Evolutionary conservation across 2,329 filamentous ascomycete species (phyloP).

Genomic region (Aspergillus sp.): DNA sequence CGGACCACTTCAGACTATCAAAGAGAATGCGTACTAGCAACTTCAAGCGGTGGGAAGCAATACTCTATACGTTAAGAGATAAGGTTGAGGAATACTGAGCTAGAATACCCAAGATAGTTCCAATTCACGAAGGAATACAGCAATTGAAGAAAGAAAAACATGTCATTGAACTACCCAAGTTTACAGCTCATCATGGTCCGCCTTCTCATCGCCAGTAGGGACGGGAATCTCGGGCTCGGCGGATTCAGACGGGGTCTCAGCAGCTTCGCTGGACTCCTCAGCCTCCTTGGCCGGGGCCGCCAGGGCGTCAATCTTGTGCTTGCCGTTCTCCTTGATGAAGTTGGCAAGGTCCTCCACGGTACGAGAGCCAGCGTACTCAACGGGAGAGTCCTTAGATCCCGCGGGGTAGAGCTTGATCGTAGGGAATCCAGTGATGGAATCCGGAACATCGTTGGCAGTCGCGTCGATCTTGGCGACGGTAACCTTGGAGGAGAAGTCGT

Average conservation of each 20-base stretch:
- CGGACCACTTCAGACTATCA: no score
- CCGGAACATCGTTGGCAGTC: constrained; percentile 91
- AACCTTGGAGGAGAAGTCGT: constrained; percentile 57
- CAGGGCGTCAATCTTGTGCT: constrained; percentile 72
- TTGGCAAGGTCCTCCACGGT: constrained; percentile 87
- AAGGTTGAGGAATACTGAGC: no score
- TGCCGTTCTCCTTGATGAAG: constrained; percentile 95
- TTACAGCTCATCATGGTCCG: constrained; percentile 42
- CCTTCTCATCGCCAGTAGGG: constrained; percentile 24
- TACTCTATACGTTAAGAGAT: no score
- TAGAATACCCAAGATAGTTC: not conserved
- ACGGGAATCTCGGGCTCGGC: constrained; percentile 19
- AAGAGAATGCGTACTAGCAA: no score
- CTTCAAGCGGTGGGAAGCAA: no score
- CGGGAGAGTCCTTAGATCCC: constrained; percentile 77
- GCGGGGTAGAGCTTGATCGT: constrained; percentile 98
- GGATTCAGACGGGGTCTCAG: constrained; percentile 23
- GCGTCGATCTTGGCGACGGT: constrained; percentile 89
- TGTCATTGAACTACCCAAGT: constrained; percentile 10
- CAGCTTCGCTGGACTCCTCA: constrained; percentile 40
- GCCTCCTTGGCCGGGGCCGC: constrained; percentile 58
- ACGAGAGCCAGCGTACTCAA: constrained; percentile 85
- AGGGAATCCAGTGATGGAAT: constrained; percentile 96
- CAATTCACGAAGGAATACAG: constrained; percentile 5
- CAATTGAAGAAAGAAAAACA: constrained; percentile 2